Base-by-base conservation (phyloP, 371 early-diverging fungal species). In the Vairimorpha ceranae region DNA sequence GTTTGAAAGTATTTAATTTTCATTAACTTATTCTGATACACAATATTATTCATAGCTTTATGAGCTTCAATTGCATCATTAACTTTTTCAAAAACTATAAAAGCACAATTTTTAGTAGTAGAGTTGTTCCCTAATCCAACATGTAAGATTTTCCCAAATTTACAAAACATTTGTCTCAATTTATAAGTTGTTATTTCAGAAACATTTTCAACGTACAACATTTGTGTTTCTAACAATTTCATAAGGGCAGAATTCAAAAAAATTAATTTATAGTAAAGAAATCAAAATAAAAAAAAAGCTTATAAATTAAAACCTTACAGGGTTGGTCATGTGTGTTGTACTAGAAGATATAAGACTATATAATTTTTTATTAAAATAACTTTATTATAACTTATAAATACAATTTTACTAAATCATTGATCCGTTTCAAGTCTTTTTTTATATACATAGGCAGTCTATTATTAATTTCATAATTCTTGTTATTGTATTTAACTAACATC, bases 1-100 rank as follows among this genome's bases (percentile, higher is more conserved):
- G 70, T 59, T 14, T 70, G 70, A 48, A 36, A 71, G 25, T 48
- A 71, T 52, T 35, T 64, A 19, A 61, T 43, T 25, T 63, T 61
- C 43, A 71, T 48, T 33, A 51, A 71, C 36, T 27, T 71, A 8
- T 64, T 54, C 21, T 61, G 51, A 36, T 58, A 30, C 46, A 25
- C 51, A 23, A 52, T 33, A 6, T 59, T 59, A 52, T 63, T 71
- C 51, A 63, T 71, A 7, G 14, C 38, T 21, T 54, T 65, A 17
- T 63, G 23, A n/a, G 96, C 96, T 27, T 89, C 89, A 80, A 93
- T 92, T 35, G 94, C 93, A 77, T 93, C 93, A 76, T 88, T 91
- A n/a, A 94, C 92, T 65, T 93, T 94, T 72, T 93, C 93, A 76
- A 93, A 94, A 0, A 85, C 86, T 77, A 95, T 93, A 84, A 90